Evolutionary conservation across 1,139 yeast species (phyloP).

Genomic region (Geotrichum candidum): DNA sequence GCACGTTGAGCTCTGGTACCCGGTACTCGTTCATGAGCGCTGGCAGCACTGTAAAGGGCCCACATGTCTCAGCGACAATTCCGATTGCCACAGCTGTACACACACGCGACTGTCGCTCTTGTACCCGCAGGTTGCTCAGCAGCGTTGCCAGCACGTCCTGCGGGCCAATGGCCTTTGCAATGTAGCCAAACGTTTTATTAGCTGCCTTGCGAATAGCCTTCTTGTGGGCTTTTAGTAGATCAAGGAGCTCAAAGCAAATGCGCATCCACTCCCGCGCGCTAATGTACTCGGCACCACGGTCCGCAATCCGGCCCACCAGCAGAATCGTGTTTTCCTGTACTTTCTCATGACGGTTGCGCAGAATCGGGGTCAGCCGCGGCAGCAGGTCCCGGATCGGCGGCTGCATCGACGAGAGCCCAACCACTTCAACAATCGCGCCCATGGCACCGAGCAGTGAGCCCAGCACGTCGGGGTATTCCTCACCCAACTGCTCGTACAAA

Average conservation of each 20-base stretch:
- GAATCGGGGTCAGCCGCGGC: constrained; percentile 86
- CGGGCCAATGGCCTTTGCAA: constrained; percentile 92
- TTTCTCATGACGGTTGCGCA: constrained; percentile 83
- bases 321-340: constrained; percentile 84
- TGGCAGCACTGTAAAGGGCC: constrained; percentile 93
- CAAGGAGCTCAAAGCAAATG: constrained; percentile 83
- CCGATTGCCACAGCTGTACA: constrained; percentile 98
- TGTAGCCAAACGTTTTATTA: constrained; percentile 83
- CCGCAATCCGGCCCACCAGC: constrained; percentile 78
- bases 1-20: constrained; percentile 88
- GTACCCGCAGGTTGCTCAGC: constrained; percentile 78
- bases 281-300: constrained; percentile 75
- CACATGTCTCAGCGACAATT: constrained; percentile 89
- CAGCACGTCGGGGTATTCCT: constrained; percentile 87
- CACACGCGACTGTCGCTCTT: constrained; percentile 92
- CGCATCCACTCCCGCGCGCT: constrained; percentile 98
- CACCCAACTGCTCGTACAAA: constrained; percentile 88
- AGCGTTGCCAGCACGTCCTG: constrained; percentile 86
- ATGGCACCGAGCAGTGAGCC: constrained; percentile 79
- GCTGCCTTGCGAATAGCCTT: constrained; percentile 80
- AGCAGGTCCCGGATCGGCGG: constrained; percentile 82
- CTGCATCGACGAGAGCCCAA: constrained; percentile 48
- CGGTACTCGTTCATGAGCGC: constrained; percentile 94
- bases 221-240: constrained; percentile 79
- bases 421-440: constrained; percentile 44